Evolutionary conservation across 2,329 filamentous ascomycete species (phyloP).

Genomic region (Ascochyta koolunga): DNA sequence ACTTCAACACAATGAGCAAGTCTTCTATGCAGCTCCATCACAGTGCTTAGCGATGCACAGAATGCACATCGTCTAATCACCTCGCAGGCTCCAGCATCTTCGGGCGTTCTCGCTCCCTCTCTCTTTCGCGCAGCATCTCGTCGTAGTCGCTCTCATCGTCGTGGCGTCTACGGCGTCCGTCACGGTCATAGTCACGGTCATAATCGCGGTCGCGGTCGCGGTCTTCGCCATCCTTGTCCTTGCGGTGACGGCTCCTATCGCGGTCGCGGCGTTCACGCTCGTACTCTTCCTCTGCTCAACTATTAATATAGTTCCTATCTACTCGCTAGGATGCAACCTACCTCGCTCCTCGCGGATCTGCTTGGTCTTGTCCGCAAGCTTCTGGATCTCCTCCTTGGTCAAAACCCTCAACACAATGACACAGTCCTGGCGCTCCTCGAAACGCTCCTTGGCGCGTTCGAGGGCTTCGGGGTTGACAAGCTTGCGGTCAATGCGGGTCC

Average conservation of each 20-base stretch:
- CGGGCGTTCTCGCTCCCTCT: constrained; percentile 30
- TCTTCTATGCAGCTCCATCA: background rate
- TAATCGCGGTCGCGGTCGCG: constrained; percentile 24
- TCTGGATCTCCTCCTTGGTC: constrained; percentile 87
- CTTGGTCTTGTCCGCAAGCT: constrained; percentile 80
- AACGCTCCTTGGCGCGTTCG: constrained; percentile 85
- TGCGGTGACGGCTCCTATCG: constrained; percentile 34
- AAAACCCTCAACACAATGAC: constrained; percentile 91
- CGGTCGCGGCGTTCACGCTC: constrained; percentile 39
- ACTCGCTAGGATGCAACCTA: constrained; percentile 8
- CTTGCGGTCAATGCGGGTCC: constrained; percentile 90
- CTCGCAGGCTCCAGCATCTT: constrained; percentile 39
- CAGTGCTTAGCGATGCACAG: background rate
- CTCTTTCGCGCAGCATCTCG: constrained; percentile 24
- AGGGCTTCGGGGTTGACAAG: constrained; percentile 90
- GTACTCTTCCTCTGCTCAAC: constrained; percentile 38
- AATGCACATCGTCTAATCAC: constrained; percentile 27
- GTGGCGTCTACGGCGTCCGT: constrained; percentile 30
- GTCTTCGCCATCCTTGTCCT: constrained; percentile 40
- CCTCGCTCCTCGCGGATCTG: constrained; percentile 67
- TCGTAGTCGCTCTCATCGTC: constrained; percentile 41
- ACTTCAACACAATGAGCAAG: background rate
- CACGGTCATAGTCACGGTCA: constrained; percentile 36
- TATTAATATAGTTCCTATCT: constrained; percentile 15
- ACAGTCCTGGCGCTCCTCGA: constrained; percentile 89